phyloP scores from a whole-genome alignment of 2,329 filamentous ascomycete genomes.

The Akanthomyces dipterigenus region DNA sequence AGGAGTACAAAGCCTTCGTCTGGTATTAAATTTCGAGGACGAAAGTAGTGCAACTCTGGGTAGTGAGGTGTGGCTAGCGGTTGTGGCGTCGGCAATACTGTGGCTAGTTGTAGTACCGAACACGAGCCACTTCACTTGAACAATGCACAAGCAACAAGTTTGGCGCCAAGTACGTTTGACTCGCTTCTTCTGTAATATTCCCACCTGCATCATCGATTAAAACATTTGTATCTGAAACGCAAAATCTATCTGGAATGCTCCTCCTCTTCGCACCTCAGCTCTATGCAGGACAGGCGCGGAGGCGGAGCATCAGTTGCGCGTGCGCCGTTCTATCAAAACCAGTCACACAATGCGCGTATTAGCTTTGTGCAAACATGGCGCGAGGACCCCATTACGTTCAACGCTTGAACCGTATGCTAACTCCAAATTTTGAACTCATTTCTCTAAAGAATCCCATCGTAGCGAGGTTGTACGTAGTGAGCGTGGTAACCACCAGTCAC shows the following conservation, averaged over 20 bases:
- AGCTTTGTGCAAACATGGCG: background rate
- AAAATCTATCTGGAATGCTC: slow-evolving; percentile 1
- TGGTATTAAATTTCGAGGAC: background rate
- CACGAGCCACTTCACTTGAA: background rate
- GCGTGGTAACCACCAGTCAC: background rate
- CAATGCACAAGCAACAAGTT: background rate
- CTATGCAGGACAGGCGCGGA: background rate
- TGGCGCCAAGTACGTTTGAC: background rate
- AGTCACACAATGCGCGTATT: background rate
- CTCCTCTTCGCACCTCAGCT: background rate
- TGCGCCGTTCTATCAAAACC: slow-evolving; percentile 9
- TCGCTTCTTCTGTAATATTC: background rate
- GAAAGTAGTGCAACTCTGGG: background rate
- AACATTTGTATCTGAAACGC: slow-evolving; percentile 9
- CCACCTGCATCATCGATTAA: slow-evolving; percentile 11
- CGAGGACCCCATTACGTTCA: background rate
- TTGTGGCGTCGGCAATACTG: background rate
- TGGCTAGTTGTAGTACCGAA: background rate
- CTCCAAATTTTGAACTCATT: background rate
- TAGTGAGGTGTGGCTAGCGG: background rate
- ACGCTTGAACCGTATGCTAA: slow-evolving; percentile 10
- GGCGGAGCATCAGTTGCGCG: slow-evolving; percentile 11
- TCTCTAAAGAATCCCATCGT: background rate
- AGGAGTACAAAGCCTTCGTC: background rate
- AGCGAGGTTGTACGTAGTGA: background rate